Conservation (phyloP, 2,329 filamentous ascomycete genomes). For the Fusarium sp. region DNA sequence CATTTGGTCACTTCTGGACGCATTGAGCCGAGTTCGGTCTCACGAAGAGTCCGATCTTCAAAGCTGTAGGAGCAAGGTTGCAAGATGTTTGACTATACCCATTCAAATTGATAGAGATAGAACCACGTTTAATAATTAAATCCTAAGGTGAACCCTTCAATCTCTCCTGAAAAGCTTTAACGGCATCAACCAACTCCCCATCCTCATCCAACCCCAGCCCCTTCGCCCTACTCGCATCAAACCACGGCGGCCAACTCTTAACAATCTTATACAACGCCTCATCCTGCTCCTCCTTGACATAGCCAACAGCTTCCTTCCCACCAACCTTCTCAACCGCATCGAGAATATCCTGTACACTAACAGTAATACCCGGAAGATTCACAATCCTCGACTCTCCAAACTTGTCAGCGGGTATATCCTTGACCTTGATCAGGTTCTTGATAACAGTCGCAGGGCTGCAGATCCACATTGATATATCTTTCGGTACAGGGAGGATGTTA, state of each 20-base stretch:
- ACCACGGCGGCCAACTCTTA: slow-evolving; percentile 64
- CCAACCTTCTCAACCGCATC: slow-evolving; percentile 62
- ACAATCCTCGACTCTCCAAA: slow-evolving; percentile 57
- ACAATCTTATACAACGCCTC: slow-evolving; percentile 62
- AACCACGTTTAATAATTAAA: slow-evolving; percentile 3
- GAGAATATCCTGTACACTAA: slow-evolving; percentile 65
- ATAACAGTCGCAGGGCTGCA: slow-evolving; percentile 64
- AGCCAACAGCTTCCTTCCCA: slow-evolving; percentile 56
- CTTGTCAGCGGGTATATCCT: slow-evolving; percentile 55
- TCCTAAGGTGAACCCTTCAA: slow-evolving; percentile 13
- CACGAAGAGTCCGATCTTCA: slow-evolving; percentile 4
- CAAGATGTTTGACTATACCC: neutral
- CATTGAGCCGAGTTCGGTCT: slow-evolving; percentile 11
- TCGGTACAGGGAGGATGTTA: slow-evolving; percentile 60
- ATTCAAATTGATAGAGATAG: neutral
- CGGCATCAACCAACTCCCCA: slow-evolving; percentile 51
- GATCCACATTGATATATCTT: slow-evolving; percentile 62
- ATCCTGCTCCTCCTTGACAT: slow-evolving; percentile 61
- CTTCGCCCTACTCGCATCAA: slow-evolving; percentile 63
- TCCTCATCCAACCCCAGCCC: slow-evolving; percentile 64
- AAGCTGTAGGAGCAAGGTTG: slow-evolving; percentile 24
- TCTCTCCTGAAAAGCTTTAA: slow-evolving; percentile 44
- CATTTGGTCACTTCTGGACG: slow-evolving; percentile 45
- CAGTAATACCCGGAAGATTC: slow-evolving; percentile 64
- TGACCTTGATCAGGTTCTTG: slow-evolving; percentile 60